Conservation (phyloP, 306 rosid species). For the Crotalaria pallida region DNA sequence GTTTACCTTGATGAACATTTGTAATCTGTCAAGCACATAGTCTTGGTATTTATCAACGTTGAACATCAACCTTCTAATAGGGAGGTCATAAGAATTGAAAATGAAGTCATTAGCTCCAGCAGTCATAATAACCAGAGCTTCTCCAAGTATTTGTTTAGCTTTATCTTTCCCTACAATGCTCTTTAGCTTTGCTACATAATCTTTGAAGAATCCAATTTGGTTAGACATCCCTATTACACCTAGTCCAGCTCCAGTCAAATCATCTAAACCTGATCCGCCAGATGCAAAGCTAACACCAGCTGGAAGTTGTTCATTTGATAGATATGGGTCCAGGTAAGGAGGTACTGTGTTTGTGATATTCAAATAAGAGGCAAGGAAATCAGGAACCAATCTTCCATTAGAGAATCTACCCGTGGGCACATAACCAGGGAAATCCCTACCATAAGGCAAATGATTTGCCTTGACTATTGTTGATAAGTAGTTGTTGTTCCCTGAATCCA, state of each 20-base stretch:
- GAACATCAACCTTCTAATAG: slow-evolving; percentile 37
- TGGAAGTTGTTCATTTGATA: slow-evolving; percentile 36
- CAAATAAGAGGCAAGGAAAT: slow-evolving; percentile 43
- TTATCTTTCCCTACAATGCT: slow-evolving; percentile 35
- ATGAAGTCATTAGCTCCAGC: slow-evolving; percentile 59
- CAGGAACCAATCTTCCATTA: slow-evolving; percentile 55
- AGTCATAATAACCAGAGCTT: slow-evolving; percentile 46
- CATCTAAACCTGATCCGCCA: slow-evolving; percentile 47
- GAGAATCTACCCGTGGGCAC: slow-evolving; percentile 57
- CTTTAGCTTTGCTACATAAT: slow-evolving; percentile 36
- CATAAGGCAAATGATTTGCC: slow-evolving; percentile 57
- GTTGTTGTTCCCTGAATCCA: slow-evolving; percentile 66
- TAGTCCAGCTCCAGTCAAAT: slow-evolving; percentile 20
- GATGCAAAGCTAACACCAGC: slow-evolving; percentile 73
- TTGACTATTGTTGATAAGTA: slow-evolving; percentile 21
- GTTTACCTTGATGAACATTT: slow-evolving; percentile 37
- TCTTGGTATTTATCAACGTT: slow-evolving; percentile 47
- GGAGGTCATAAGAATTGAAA: slow-evolving; percentile 44
- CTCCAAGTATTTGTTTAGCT: slow-evolving; percentile 25
- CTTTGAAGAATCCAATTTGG: slow-evolving; percentile 46
- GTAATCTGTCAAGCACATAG: slow-evolving; percentile 39
- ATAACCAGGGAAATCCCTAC: slow-evolving; percentile 50
- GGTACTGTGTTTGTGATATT: slow-evolving; percentile 51
- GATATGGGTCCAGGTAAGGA: slow-evolving; percentile 43
- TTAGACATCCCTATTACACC: slow-evolving; percentile 36